A percentile compares a stretch with the other conserved stretches of the same genome.
Evolutionary conservation across 1,284 basidiomycete species (phyloP).

Genomic region (Pascua sp.): DNA sequence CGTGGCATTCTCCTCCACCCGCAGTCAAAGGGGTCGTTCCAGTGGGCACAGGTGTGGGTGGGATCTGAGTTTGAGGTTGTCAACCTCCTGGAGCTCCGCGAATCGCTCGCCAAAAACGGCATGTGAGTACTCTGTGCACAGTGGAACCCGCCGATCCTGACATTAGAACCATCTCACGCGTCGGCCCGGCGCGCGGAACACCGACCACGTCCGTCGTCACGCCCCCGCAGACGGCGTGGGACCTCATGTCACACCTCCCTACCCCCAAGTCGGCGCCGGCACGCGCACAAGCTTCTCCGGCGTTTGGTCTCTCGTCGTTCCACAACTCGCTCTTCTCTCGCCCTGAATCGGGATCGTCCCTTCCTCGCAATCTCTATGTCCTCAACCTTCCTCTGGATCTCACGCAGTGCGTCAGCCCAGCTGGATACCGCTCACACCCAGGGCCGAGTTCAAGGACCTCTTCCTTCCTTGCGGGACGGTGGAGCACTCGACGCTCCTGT

Average conservation of each 20-base stretch:
- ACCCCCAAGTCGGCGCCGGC: background rate
- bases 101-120: conserved; percentile 25
- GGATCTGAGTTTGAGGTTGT: conserved; percentile 28
- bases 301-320: conserved; percentile 4
- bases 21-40: conserved; percentile 13
- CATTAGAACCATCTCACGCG: conserved; percentile 14
- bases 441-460: conserved; percentile 37
- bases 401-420: conserved; percentile 29
- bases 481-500: conserved; percentile 43
- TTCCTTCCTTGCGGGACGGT: conserved; percentile 35
- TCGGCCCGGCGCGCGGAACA: background rate
- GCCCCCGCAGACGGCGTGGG: conserved; percentile 17
- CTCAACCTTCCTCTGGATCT: conserved; percentile 42
- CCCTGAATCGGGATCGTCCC: conserved; percentile 12
- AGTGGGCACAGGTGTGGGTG: conserved; percentile 42
- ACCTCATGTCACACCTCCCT: conserved; percentile 7
- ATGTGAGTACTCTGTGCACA: conserved; percentile 23
- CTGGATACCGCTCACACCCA: conserved; percentile 12
- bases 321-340: background rate
- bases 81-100: conserved; percentile 29
- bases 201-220: background rate
- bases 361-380: conserved; percentile 43
- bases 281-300: background rate
- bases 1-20: conserved; percentile 30
- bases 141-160: conserved; percentile 3